Conservation (phyloP, 2,329 filamentous ascomycete species). For the Cercospora beticola region DNA sequence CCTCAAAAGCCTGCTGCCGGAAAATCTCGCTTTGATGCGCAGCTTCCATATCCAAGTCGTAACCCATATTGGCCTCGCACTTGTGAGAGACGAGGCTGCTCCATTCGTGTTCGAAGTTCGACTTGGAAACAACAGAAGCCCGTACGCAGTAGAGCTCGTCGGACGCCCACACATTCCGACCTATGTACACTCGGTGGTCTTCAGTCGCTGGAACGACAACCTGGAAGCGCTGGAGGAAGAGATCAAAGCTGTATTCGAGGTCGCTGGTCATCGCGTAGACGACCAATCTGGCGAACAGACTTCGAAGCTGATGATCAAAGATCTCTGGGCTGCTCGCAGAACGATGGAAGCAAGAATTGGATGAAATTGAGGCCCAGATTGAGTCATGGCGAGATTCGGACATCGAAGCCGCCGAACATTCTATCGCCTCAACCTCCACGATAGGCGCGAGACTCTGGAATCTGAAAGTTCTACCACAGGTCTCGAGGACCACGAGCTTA, state of each 20-base stretch:
- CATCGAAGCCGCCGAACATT: not conserved
- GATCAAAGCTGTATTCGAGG: not conserved
- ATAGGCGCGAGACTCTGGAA: not conserved
- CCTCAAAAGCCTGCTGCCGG: not conserved
- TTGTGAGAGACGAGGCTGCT: not conserved
- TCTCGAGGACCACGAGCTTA: not conserved
- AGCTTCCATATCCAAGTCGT: not conserved
- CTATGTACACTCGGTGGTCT: rapidly evolving
- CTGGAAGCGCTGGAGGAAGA: not conserved
- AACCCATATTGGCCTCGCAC: not conserved
- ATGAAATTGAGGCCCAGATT: not conserved
- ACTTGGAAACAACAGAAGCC: not conserved
- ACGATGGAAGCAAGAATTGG: not conserved
- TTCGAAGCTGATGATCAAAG: not conserved
- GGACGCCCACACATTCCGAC: not conserved
- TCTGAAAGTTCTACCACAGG: not conserved
- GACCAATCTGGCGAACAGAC: not conserved
- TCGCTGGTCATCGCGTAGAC: not conserved
- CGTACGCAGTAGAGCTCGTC: not conserved
- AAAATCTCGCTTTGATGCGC: not conserved
- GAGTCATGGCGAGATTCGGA: not conserved
- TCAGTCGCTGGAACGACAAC: not conserved
- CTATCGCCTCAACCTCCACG: not conserved
- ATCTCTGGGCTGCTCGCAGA: not conserved
- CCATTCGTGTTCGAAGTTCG: not conserved